Percentiles rank a stretch among this genome's conserved stretches.
These are phyloP conservation scores for Schizophyllum commune DNA, from an alignment of 1,284 basidiomycete genomes.

Conservation along the genomic window DNA sequence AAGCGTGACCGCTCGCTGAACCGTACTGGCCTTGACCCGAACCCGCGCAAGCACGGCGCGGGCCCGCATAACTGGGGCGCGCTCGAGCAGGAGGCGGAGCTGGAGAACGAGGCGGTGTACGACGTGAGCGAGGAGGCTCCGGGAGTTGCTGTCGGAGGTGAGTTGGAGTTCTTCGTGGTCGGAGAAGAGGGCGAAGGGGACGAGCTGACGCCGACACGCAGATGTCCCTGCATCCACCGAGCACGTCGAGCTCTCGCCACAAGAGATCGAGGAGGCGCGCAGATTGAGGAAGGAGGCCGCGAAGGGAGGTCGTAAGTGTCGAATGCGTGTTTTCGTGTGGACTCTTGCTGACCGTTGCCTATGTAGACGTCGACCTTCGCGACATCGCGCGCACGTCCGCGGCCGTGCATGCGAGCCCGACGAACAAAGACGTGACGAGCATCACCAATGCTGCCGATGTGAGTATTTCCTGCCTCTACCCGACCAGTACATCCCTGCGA, in stretches of 20 bases:
- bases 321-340: neutral
- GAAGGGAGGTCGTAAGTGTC: constrained; percentile 42
- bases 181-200: too few species aligned
- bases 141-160: too few species aligned
- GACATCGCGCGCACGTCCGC: constrained; percentile 76
- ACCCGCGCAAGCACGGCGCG: constrained; percentile 70
- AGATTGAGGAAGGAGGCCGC: constrained; percentile 62
- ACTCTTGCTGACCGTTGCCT: too few species aligned
- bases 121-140: too few species aligned
- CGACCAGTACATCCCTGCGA: too few species aligned
- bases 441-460: too few species aligned
- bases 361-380: constrained; percentile 56
- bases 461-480: too few species aligned
- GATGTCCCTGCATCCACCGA: too few species aligned
- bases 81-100: constrained; percentile 41
- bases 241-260: constrained; percentile 36
- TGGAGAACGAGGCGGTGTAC: constrained; percentile 36
- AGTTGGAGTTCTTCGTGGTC: too few species aligned
- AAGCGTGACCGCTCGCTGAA: constrained; percentile 73
- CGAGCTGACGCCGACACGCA: too few species aligned
- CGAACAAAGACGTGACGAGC: too few species aligned
- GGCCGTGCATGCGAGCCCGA: constrained; percentile 33
- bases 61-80: constrained; percentile 83
- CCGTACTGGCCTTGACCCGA: constrained; percentile 67
- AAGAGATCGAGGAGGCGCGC: constrained; percentile 57